Conservation (phyloP, 495 filamentous ascomycete species). For the Darksidea phi region DNA sequence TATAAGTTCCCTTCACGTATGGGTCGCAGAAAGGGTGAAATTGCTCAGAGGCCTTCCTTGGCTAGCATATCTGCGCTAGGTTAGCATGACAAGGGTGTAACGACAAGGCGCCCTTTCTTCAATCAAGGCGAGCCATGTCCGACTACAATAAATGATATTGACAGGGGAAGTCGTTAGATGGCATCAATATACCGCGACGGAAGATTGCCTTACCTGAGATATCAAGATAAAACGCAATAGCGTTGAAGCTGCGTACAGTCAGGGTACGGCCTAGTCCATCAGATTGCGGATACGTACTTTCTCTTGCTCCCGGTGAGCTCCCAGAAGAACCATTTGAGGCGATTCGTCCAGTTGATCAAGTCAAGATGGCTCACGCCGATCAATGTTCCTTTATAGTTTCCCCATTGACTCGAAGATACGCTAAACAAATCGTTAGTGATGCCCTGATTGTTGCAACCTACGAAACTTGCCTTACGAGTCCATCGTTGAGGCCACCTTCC, state of each 20-base stretch:
- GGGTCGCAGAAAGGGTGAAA: conserved; percentile 10
- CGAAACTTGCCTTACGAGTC: conserved; percentile 61
- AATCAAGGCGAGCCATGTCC: too few species aligned
- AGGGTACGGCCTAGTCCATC: conserved; percentile 15
- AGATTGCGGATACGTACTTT: conserved; percentile 53
- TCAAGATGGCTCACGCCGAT: conserved; percentile 84
- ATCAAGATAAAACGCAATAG: conserved; percentile 89
- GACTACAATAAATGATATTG: too few species aligned
- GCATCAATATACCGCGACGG: too few species aligned
- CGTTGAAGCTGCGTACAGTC: conserved; percentile 72
- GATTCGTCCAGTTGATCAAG: conserved; percentile 94
- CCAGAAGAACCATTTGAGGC: conserved; percentile 68
- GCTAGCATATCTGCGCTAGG: conserved; percentile 66
- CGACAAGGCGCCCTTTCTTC: too few species aligned
- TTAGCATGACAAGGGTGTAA: neutral
- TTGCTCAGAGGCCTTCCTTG: conserved; percentile 59
- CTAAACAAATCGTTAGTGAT: conserved; percentile 45
- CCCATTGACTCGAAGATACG: conserved; percentile 82
- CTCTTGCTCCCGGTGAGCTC: conserved; percentile 65
- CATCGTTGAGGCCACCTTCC: conserved; percentile 83
- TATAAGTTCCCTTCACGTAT: neutral
- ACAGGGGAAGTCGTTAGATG: too few species aligned
- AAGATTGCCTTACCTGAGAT: conserved; percentile 62
- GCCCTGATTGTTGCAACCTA: neutral
- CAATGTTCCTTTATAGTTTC: conserved; percentile 90